Base-by-base conservation (phyloP, 2,329 filamentous ascomycete species). In the Claviceps fusiformis region DNA sequence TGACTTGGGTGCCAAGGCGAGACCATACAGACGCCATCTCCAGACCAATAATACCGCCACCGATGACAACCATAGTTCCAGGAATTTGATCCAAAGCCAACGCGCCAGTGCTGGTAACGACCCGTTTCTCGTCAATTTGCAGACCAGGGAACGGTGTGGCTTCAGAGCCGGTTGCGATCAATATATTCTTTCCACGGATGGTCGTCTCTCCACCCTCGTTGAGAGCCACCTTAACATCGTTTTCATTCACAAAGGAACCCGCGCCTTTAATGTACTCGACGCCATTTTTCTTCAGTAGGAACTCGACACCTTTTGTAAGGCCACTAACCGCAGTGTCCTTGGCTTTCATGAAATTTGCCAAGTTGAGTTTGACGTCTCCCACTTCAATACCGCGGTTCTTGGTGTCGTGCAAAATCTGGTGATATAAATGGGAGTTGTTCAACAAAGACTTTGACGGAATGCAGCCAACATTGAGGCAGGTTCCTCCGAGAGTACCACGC, bases 11-110 rank as follows among this genome's bases (percentile, higher is more conserved):
- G 60, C 93, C 93, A 59, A 98, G 79, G 66, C 93, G 83, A 58
- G 90, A 95, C 93, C 93, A 98, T 54, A 98, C 93, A 54, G 92
- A 97, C 60, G 77, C 89, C 93, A 98, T 98, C 75, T 98, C 93
- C 46, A 98, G 83, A 69, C 93, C 93, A 67, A 98, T 98, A 71
- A 98, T 98, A 71, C 93, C 93, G 70, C 93, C 93, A 64, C 93
- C 93, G 68, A 98, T 96, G 65, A 98, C 93, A 60, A 95, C 78
- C 87, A 98, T 86, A 75, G 88, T 93, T 80, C 96, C 90, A 47
- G 93, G 93, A 43, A 98, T 87, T 77, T 95, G 81, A 65, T 89
- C 80, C 58, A 98, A 80, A 45, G 90, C 80, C 67, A 98, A 86
- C 61, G 93, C 93, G 62, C 93, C 93, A 54, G 93, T 98, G 77